Percentiles rank a stretch among this genome's conserved stretches.
Conservation (phyloP, 495 filamentous ascomycete species). For the Talaromyces trachyspermus region DNA sequence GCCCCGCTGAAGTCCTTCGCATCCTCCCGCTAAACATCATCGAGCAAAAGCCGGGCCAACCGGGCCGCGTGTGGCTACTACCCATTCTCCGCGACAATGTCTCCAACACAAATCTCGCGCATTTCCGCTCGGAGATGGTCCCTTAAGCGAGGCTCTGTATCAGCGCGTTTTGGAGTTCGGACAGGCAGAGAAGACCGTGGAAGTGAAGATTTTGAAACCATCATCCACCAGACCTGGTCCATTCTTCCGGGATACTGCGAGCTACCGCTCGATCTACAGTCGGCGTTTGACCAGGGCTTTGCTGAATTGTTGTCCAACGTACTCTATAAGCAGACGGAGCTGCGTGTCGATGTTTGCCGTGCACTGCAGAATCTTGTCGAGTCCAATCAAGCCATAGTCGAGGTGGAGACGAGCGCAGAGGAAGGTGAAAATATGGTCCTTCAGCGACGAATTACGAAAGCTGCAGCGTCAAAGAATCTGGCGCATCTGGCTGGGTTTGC, state of each 20-base stretch:
- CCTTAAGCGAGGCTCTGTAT: slow-evolving; percentile 86
- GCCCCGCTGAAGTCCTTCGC: slow-evolving; percentile 69
- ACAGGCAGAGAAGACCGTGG: slow-evolving; percentile 74
- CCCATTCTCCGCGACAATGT: slow-evolving; percentile 81
- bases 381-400: slow-evolving; percentile 73
- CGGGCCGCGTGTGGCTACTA: slow-evolving; percentile 89
- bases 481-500: slow-evolving; percentile 69
- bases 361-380: slow-evolving; percentile 81
- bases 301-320: slow-evolving; percentile 87
- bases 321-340: slow-evolving; percentile 82
- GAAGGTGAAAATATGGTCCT: slow-evolving; percentile 63
- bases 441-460: slow-evolving; percentile 66
- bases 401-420: slow-evolving; percentile 51
- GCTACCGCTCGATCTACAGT: slow-evolving; percentile 68
- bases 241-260: slow-evolving; percentile 94
- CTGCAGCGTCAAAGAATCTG: slow-evolving; percentile 66
- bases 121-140: slow-evolving; percentile 80
- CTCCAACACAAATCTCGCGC: slow-evolving; percentile 71
- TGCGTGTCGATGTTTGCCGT: slow-evolving; percentile 79
- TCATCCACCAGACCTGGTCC: slow-evolving; percentile 93
- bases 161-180: slow-evolving; percentile 78
- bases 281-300: slow-evolving; percentile 79
- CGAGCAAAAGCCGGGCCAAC: slow-evolving; percentile 64
- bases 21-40: slow-evolving; percentile 80
- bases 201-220: slow-evolving; percentile 92